Base-by-base conservation (phyloP, 2,329 filamentous ascomycete genomes). In the Penicillium concentricum region DNA sequence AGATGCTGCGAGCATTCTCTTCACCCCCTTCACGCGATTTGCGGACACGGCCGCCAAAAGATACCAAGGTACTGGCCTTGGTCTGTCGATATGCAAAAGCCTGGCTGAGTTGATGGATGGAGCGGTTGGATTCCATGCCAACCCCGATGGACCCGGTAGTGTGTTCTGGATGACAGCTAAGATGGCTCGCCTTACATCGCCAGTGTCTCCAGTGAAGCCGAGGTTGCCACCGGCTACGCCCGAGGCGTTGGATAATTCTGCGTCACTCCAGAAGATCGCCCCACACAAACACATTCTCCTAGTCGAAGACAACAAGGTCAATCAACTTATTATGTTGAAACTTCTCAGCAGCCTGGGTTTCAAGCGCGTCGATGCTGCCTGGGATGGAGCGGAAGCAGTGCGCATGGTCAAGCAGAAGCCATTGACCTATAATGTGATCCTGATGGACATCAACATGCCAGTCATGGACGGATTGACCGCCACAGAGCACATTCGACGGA, bases 31-130 rank as follows among this genome's bases (percentile, higher is more conserved):
- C 57, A 81, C 77, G 7, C 82, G 83, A 61, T 79, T 83, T 54
- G 81, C 83, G 58, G 80, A 80, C 52, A 80, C 79, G 2, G 76
- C 77, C n/a, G 79, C 78, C 2, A 81, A 82, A 60, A 75, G 75
- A 48, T 83, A 81, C 56, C 81, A 82, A 59, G 82, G 83, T 4
- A 84, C 82, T 5, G 83, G 83, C 0, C 71, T 85, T 2, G 83
- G 83, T 2, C 69, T 85, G 3, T 82, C 81, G 10, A 85, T 85
- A 37, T 83, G 81, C 60, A 84, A 84, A 63, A 82, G 78, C 51
- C 66, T 85, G 12, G 79, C 78, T 0, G 80, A 83, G 63, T 73
- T 84, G 24, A 84, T 85, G 82, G 81, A 80, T 22, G 84, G 84
- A 1, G 69, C 76, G 3, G 77, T 83, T 18, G 79, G 79, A 5